phyloP scores from a whole-genome alignment of 108 stramenopile genomes.

The Chaetoceros tenuissimus region DNA sequence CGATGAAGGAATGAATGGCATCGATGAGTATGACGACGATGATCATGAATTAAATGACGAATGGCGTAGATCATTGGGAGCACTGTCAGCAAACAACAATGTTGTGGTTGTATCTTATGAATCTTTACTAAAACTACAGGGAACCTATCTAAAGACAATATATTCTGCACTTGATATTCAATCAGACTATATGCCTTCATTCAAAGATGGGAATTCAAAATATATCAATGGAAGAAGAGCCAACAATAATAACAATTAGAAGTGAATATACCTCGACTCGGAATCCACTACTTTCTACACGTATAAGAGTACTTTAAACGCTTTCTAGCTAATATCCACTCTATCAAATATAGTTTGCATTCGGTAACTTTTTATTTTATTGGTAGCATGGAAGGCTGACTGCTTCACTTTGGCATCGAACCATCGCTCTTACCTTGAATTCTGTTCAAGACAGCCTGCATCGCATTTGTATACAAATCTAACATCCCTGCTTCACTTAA shows the following conservation, averaged over 20 bases:
- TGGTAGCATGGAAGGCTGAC: too few species aligned
- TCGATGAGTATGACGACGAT: too few species aligned
- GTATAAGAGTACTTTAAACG: too few species aligned
- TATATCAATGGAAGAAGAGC: conserved; percentile 10
- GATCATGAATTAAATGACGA: too few species aligned
- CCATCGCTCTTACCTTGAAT: conserved; percentile 52
- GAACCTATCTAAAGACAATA: conserved; percentile 15
- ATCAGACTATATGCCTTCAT: conserved; percentile 4
- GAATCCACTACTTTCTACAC: too few species aligned
- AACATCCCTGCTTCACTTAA: conserved; percentile 41
- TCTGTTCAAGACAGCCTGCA: conserved; percentile 54
- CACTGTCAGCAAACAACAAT: conserved; percentile 5
- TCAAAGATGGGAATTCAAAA: conserved; percentile 8
- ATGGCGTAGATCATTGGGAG: background rate
- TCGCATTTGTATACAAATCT: conserved; percentile 37
- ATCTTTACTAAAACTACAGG: conserved; percentile 14
- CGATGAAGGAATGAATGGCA: too few species aligned
- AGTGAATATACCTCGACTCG: too few species aligned
- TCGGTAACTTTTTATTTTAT: too few species aligned
- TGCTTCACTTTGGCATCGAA: too few species aligned
- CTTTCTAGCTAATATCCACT: too few species aligned
- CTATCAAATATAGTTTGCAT: too few species aligned
- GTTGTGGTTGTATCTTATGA: conserved; percentile 25
- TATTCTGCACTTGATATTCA: conserved; percentile 14
- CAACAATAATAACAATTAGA: too few species aligned